A percentile compares a stretch with the other conserved stretches of the same genome.
Conservation (phyloP, 495 filamentous ascomycete genomes). For the Xylaria nigripes region DNA sequence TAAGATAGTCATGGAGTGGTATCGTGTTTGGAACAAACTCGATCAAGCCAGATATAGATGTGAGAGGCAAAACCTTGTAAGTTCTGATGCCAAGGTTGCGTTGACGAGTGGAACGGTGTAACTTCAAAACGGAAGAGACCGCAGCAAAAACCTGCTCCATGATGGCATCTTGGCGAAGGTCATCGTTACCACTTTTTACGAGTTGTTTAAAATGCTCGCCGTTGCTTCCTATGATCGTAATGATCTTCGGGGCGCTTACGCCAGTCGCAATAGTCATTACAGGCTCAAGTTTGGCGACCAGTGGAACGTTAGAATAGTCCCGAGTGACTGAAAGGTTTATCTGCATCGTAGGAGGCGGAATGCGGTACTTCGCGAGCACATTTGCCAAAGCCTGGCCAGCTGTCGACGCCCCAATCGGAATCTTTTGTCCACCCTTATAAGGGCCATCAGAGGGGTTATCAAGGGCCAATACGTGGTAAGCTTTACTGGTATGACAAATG, state of each 20-base stretch:
- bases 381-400: conserved; percentile 51
- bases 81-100: conserved; percentile 83
- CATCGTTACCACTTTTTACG: conserved; percentile 90
- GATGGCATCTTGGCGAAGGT: conserved; percentile 96
- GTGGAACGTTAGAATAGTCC: conserved; percentile 69
- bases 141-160: conserved; percentile 99
- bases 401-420: conserved; percentile 50
- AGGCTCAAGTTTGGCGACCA: conserved; percentile 57
- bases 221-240: conserved; percentile 67
- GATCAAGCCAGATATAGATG: conserved; percentile 77
- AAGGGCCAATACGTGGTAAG: conserved; percentile 65
- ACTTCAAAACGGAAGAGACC: conserved; percentile 80
- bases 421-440: conserved; percentile 58
- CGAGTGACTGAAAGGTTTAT: conserved; percentile 63
- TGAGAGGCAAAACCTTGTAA: conserved; percentile 91
- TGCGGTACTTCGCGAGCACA: conserved; percentile 45
- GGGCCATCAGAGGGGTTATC: conserved; percentile 56
- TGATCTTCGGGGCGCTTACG: conserved; percentile 84
- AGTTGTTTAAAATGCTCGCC: conserved; percentile 77
- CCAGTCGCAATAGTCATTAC: conserved; percentile 80
- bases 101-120: conserved; percentile 76
- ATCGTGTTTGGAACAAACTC: conserved; percentile 93
- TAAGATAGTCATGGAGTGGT: conserved; percentile 79
- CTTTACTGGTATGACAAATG: conserved; percentile 62
- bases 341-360: conserved; percentile 87